Base-by-base conservation (phyloP, 768 basidiomycete genomes). In the Lentinula detonsa region DNA sequence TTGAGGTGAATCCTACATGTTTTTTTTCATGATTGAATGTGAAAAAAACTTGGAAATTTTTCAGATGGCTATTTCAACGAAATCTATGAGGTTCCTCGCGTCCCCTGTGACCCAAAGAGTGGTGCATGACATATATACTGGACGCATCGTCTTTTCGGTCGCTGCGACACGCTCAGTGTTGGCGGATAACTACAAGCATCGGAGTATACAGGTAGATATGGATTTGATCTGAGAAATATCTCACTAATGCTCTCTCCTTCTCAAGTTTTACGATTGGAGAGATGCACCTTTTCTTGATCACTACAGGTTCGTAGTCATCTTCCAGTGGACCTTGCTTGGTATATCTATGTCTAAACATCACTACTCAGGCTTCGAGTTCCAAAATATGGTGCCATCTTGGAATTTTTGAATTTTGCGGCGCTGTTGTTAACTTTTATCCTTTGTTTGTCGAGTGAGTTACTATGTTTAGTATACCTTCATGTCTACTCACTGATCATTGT, bases 151-250 rank as follows among this genome's bases (percentile, higher is more conserved):
- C 15, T 88, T 89, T 63, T 83, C 86, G 9, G 73, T 82, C 58
- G 71, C 81, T 5, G 78, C 83, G 6, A 81, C 75, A 52, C 85
- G 88, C 28, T 90, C 93, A 1, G 82, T 98, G 55, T 79, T 98
- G 7, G 87, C 89, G 16, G 96, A 98, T 72, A 91, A 92, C 68
- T 98, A 98, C 76, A 93, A 91, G 73, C 84, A 82, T 35, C 81
- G 82, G 39, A 43, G 59, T 40, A 60, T 60, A 42, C 59, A 60
- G 50, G 59, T 60, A 4, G 21, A 18, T 31, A 11, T 39, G 37
- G 13, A 39, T 31, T 39, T 5, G 35, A 39, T 13, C 15, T 33
- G 13, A 34, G n/a, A 21, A 39, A 39, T 28, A 28, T 21, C 35
- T 39, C 31, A 31, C 18, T 8, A 16, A 33, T 33, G 11, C 23